A percentile compares a stretch with the other conserved stretches of the same genome.
Conservation (phyloP, 106 monocot species). For the Cymbidium sinense region DNA sequence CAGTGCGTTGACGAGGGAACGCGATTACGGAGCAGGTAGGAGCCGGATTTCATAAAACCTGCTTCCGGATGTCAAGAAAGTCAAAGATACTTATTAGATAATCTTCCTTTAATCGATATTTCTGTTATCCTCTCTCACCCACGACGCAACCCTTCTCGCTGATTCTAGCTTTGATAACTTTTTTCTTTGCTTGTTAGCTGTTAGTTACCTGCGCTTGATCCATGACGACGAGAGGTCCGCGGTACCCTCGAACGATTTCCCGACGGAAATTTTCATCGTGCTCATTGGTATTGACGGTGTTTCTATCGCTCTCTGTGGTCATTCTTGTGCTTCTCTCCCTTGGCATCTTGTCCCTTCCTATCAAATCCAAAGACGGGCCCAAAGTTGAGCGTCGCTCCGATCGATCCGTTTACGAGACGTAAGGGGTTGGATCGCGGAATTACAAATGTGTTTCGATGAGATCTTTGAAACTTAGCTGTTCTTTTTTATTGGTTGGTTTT, state of each 20-base stretch:
- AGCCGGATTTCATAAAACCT: no score
- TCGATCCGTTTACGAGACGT: constrained; percentile 21
- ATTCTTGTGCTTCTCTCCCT: constrained; percentile 58
- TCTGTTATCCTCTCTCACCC: no score
- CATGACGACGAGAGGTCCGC: constrained; percentile 10
- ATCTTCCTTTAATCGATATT: no score
- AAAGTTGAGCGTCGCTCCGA: neutral
- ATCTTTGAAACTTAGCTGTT: neutral
- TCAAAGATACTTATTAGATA: no score
- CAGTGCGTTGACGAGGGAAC: no score
- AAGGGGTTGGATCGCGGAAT: neutral
- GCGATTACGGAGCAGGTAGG: no score
- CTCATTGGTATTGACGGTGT: constrained; percentile 26
- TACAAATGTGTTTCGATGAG: neutral
- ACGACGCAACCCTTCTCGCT: neutral
- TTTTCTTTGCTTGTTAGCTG: neutral
- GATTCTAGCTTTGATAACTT: neutral
- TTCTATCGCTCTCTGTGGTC: constrained; percentile 38
- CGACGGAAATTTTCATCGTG: constrained; percentile 34
- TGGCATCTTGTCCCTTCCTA: constrained; percentile 62
- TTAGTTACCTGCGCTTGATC: neutral
- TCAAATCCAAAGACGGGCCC: constrained; percentile 19
- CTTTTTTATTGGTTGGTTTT: neutral
- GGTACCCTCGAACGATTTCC: constrained; percentile 21
- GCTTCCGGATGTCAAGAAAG: no score